Conservation (phyloP, 2,329 filamentous ascomycete genomes). For the Aschersonia sp. region DNA sequence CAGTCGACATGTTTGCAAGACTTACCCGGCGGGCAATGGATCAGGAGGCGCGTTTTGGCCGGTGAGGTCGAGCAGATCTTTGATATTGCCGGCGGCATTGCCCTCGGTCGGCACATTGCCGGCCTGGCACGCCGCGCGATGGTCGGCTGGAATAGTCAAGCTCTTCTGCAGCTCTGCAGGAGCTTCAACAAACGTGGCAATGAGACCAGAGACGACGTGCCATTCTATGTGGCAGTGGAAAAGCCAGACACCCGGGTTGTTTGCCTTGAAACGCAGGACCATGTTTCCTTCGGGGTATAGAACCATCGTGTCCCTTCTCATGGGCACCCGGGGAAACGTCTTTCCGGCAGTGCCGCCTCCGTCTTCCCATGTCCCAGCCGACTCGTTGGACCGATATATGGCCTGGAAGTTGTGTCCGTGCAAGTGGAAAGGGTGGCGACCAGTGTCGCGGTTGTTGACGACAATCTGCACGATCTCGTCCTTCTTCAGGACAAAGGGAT, state of each 20-base stretch:
- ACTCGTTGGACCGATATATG: slow-evolving; percentile 42
- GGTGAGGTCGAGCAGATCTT: slow-evolving; percentile 44
- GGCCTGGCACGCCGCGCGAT: slow-evolving; percentile 41
- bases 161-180: slow-evolving; percentile 46
- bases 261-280: slow-evolving; percentile 50
- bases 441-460: slow-evolving; percentile 59
- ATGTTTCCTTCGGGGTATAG: slow-evolving; percentile 52
- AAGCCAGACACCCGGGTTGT: slow-evolving; percentile 57
- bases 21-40: slow-evolving; percentile 46
- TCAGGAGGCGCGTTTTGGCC: slow-evolving; percentile 42
- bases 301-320: slow-evolving; percentile 55
- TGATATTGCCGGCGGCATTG: slow-evolving; percentile 62
- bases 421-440: slow-evolving; percentile 64
- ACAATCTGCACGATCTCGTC: slow-evolving; percentile 58
- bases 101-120: slow-evolving; percentile 37
- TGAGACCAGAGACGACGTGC: slow-evolving; percentile 55
- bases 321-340: slow-evolving; percentile 36
- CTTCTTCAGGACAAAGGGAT: slow-evolving; percentile 53
- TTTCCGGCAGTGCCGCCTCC: slow-evolving; percentile 26
- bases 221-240: slow-evolving; percentile 77
- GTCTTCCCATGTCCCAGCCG: slow-evolving; percentile 39
- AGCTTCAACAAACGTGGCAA: slow-evolving; percentile 49
- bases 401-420: slow-evolving; percentile 67
- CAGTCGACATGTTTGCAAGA: background rate
- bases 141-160: slow-evolving; percentile 43